Base-by-base conservation (phyloP, 345 rosid species). In the Aurinia saxatilis region DNA sequence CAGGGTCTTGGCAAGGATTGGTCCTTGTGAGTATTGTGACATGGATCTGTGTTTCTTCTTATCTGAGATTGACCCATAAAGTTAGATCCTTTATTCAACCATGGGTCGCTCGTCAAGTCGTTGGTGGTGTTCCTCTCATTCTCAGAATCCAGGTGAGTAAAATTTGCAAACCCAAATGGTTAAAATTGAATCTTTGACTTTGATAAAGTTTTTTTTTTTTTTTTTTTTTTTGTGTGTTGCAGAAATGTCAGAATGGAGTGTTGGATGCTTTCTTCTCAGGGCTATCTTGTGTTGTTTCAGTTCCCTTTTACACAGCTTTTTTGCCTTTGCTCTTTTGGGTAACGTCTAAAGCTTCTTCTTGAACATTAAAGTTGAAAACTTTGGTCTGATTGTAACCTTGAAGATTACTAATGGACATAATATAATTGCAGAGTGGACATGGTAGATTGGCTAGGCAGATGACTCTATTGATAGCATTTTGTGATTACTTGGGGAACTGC, bases 281-380 rank as follows among this genome's bases (percentile, higher is more conserved):
- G 52, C 67, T 88, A 63, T 93, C 99, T 0, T 90, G 96, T 72
- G 85, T 90, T 61, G 99, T 93, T 66, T 93, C 99, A 19, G 99
- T 93, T 16, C 96, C 99, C 9, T 93, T 93, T 60, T 93, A 93
- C 74, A 93, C 99, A 41, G 96, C 85, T 40, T 93, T 93, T 66
- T 87, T 93, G 65, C 99, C 99, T 72, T 64, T 93, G 74, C 92
- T 93, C 45, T 93, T 93, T 75, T 93, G 99, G 99, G 99, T 93
- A 81, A 53, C 57, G 0, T 14, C 36, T 12, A 12, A 25, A 19
- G 15, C 23, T 45, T 51, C 7, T 50, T 33, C 9, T 40, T 59
- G 6, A 23, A 14, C 47, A 31, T 69, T 19, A 23, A 70, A 48
- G 46, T 71, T 67, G 5, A 8, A 34, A 19, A 14, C 69, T 50